phyloP scores from a whole-genome alignment of 768 basidiomycete species.

The Auriscalpium vulgare region DNA sequence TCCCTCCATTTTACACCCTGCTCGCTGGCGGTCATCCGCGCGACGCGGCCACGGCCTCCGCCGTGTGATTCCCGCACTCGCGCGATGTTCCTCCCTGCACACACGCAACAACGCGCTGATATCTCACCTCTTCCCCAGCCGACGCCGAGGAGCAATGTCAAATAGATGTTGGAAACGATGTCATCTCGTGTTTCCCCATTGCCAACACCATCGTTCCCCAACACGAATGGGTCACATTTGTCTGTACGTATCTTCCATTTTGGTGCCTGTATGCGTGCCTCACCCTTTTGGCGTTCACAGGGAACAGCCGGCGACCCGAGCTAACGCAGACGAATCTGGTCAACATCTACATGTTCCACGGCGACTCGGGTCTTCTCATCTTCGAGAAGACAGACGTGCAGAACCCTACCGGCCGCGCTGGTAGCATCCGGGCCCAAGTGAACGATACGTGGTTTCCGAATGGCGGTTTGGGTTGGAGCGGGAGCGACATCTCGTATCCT shows the following conservation, averaged over 20 bases:
- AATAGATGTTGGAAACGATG: constrained; percentile 53
- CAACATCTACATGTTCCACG: constrained; percentile 73
- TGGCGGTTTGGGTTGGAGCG: constrained; percentile 37
- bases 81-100: neutral
- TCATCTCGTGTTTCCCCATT: constrained; percentile 73
- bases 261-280: constrained; percentile 9
- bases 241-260: constrained; percentile 51
- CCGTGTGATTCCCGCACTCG: neutral
- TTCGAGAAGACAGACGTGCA: constrained; percentile 31
- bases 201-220: constrained; percentile 52
- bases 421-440: constrained; percentile 44
- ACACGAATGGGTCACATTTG: constrained; percentile 65
- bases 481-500: constrained; percentile 50
- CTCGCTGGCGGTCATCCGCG: neutral
- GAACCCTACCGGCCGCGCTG: constrained; percentile 47
- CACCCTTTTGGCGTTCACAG: constrained; percentile 29
- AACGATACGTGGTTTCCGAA: constrained; percentile 72
- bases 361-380: constrained; percentile 49
- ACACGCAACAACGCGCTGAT: constrained; percentile 1
- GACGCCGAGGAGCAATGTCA: constrained; percentile 43
- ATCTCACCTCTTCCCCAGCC: constrained; percentile 15
- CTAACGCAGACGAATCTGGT: constrained; percentile 55
- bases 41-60: neutral
- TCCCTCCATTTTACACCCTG: neutral
- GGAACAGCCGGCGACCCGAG: constrained; percentile 69